A percentile compares a stretch with the other conserved stretches of the same genome.
Conservation (phyloP, 331 rosid genomes). For the Acacia concinna region DNA sequence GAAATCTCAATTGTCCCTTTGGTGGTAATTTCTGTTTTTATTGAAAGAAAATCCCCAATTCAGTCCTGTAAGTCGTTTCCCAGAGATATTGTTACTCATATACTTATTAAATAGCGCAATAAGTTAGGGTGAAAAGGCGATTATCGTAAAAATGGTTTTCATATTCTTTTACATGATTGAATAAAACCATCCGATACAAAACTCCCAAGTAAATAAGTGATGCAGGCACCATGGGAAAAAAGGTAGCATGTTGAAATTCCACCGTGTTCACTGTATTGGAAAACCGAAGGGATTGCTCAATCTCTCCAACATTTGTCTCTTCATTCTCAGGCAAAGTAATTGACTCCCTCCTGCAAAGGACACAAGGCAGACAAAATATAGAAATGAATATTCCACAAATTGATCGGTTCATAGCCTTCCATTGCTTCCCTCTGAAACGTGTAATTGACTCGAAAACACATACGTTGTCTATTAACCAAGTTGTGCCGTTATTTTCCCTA, state of each 20-base stretch:
- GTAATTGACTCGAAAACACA: background rate
- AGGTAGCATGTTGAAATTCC: conserved; percentile 57
- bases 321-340: conserved; percentile 61
- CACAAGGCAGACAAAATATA: background rate
- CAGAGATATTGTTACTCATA: background rate
- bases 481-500: background rate
- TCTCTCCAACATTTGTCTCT: conserved; percentile 44
- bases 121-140: background rate
- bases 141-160: background rate
- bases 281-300: conserved; percentile 51
- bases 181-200: background rate
- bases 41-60: background rate
- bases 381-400: background rate
- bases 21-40: background rate
- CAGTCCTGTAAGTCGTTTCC: background rate
- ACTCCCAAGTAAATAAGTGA: background rate
- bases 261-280: conserved; percentile 36
- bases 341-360: conserved; percentile 55
- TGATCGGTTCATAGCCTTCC: background rate
- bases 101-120: background rate
- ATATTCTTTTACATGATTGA: background rate
- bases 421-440: background rate
- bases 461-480: background rate
- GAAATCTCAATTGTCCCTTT: background rate
- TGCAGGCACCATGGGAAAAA: conserved; percentile 57